A percentile compares a stretch with the other conserved stretches of the same genome.
These are phyloP conservation scores for Nicotiana obtusifolia DNA, from an alignment of 257 asterid genomes.

Conservation along the genomic window DNA sequence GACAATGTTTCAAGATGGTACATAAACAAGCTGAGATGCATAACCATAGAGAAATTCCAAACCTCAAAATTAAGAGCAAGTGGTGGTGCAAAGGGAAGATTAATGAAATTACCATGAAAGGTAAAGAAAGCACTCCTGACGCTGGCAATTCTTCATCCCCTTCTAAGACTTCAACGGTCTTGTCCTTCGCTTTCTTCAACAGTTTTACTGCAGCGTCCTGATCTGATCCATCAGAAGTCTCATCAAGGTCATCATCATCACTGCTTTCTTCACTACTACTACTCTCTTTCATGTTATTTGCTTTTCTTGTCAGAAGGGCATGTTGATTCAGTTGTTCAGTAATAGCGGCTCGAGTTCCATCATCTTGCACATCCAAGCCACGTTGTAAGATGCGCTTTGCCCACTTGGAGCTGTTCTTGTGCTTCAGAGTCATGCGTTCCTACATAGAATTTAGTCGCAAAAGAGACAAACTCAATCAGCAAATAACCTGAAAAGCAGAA, in stretches of 20 bases:
- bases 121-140: constrained; percentile 81
- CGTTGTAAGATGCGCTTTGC: constrained; percentile 72
- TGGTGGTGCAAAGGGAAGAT: constrained; percentile 8
- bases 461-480: background rate
- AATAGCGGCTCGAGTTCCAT: constrained; percentile 77
- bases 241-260: constrained; percentile 60
- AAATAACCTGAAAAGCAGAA: background rate
- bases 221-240: constrained; percentile 45
- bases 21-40: background rate
- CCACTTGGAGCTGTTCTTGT: constrained; percentile 79
- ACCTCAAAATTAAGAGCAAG: background rate
- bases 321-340: constrained; percentile 78
- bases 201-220: constrained; percentile 39
- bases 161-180: constrained; percentile 53
- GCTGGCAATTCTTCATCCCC: constrained; percentile 66
- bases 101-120: constrained; percentile 71
- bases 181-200: constrained; percentile 66
- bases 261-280: constrained; percentile 82
- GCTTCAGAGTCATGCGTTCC: constrained; percentile 91
- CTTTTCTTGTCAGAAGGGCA: constrained; percentile 75
- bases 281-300: constrained; percentile 60
- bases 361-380: constrained; percentile 75
- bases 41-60: background rate
- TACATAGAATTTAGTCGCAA: constrained; percentile 24
- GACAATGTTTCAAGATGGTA: background rate